Conservation (phyloP, 495 filamentous ascomycete species). For the Penicillium diatomitis region DNA sequence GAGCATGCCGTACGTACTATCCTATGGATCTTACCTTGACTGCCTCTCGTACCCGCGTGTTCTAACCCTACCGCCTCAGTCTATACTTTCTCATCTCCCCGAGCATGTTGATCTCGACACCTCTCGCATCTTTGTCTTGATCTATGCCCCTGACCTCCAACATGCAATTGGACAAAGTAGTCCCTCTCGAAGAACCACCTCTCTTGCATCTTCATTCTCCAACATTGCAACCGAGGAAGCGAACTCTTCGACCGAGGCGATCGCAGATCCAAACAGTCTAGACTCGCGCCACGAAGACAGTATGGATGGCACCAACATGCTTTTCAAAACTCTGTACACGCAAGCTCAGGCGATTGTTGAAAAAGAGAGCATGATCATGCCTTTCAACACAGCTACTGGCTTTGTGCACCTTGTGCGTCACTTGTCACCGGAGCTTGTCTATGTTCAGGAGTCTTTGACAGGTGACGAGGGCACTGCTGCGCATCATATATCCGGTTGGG, state of each 20-base stretch:
- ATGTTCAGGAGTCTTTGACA: slow-evolving; percentile 70
- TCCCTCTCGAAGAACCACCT: slow-evolving; percentile 42
- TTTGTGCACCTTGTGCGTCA: slow-evolving; percentile 79
- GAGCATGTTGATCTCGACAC: slow-evolving; percentile 57
- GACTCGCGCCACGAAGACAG: slow-evolving; percentile 34
- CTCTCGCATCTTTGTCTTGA: slow-evolving; percentile 72
- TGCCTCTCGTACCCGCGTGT: not conserved
- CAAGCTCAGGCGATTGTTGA: slow-evolving; percentile 70
- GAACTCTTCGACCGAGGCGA: slow-evolving; percentile 55
- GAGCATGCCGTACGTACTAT: slow-evolving; percentile 68
- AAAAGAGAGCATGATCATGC: slow-evolving; percentile 75
- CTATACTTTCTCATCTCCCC: slow-evolving; percentile 81
- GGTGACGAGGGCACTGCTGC: slow-evolving; percentile 63
- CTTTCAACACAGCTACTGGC: slow-evolving; percentile 69
- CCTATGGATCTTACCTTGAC: not conserved
- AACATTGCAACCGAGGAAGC: slow-evolving; percentile 73
- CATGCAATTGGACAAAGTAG: slow-evolving; percentile 39
- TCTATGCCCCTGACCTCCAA: slow-evolving; percentile 75
- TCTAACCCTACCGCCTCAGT: slow-evolving; percentile 42
- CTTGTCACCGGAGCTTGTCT: slow-evolving; percentile 71
- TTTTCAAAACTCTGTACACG: slow-evolving; percentile 66
- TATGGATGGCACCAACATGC: slow-evolving; percentile 33
- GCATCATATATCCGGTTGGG: slow-evolving; percentile 70
- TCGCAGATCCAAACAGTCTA: slow-evolving; percentile 41
- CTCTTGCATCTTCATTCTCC: slow-evolving; percentile 77